Evolutionary conservation across 495 filamentous ascomycete genomes (phyloP), one percentile per base, ranked within the genome.

Genomic region (Podospora tetraspora): DNA sequence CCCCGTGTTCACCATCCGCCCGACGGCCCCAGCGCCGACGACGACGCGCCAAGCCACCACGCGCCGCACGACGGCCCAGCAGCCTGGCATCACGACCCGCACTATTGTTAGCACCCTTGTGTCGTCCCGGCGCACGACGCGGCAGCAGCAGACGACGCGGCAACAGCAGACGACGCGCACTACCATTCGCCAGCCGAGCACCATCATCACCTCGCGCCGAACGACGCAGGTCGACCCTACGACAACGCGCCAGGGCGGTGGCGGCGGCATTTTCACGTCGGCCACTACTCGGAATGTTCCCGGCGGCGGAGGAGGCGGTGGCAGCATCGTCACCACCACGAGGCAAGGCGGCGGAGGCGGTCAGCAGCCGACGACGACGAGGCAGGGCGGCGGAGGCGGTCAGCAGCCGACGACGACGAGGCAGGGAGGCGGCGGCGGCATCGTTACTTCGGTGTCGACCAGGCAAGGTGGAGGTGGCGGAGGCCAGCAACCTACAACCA

Each of bases 1-100:
- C 7, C 59, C 66, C 6, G 65, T 63, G 19, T 59, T 68, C 52
- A 69, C 67, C 23, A 56, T 66, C 21, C 67, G 67, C 16, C 67
- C 67, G 3, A 65, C 62, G 27, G 52, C 32, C 21, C 56, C 43
- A 22, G 52, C 32, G 12, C 56, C 43, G 37, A 52, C 32, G 23
- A 34, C 19, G 24, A 23, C 19, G 27, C 16, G 29, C 8, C 52
- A 29, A 13, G 19, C 52, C 27, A 32, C 64, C 6, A 59, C 57
- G 8, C 23, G 23, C n/a, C 64, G 23, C 19, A 32, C 27, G 16
- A 59, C 57, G 21, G 43, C 65, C 16, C 32, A 64, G 21, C 10
- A 21, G 21, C 22, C 34, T 1, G 52, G 27, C 24, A 66, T 66
- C 25, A 34, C 23, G 21, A 59, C 64, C 12, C 57, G 64, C 22